Evolutionary conservation across 306 rosid species (phyloP), one percentile per base, ranked within the genome.

Genomic region (Phaseolus lunatus): DNA sequence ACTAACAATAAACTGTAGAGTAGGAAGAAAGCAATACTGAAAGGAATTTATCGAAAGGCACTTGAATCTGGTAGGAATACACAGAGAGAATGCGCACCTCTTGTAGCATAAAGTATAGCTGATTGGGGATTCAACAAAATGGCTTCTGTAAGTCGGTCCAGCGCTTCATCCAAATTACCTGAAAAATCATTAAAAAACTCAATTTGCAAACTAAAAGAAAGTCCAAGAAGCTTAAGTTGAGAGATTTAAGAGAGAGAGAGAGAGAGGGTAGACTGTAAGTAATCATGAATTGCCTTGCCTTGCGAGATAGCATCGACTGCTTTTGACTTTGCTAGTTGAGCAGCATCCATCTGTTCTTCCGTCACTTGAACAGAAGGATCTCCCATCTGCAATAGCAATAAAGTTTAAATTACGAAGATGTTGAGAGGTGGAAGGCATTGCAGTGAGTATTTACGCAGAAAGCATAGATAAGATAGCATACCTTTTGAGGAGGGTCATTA

Each of bases 401-500:
- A 9, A 52, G 33, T 31, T 20, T 4, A 79, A 72, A 56, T 52
- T 26, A 71, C 29, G 16, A 15, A 15, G n/a, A 23, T 16, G 44
- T 39, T 41, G 33, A 77, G 43, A 45, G 22, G 7, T 35, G 44
- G 45, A 61, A 2, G 7, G 26, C 35, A 69, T 67, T 49, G 56
- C 33, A 54, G 11, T 53, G 56, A 41, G 22, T 43, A 5, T 8
- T 6, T 2, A 50, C 12, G 19, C 3, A 7, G 7, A 3, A 9
- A 33, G 0, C 48, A 74, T 14, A 18, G 3, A 29, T 1, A 26
- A 45, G 24, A 15, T 49, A n/a, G 14, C 11, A 66, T 58, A 90
- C 96, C 96, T 78, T 88, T 67, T 86, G 93, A 48, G 96, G 93
- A 82, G 91, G 87, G 78, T 93, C 97, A 70, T 88, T 45, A 66